These are phyloP conservation scores for Pseudonitzschia delicatissima DNA, from an alignment of 108 stramenopile species.

Conservation along the genomic window DNA sequence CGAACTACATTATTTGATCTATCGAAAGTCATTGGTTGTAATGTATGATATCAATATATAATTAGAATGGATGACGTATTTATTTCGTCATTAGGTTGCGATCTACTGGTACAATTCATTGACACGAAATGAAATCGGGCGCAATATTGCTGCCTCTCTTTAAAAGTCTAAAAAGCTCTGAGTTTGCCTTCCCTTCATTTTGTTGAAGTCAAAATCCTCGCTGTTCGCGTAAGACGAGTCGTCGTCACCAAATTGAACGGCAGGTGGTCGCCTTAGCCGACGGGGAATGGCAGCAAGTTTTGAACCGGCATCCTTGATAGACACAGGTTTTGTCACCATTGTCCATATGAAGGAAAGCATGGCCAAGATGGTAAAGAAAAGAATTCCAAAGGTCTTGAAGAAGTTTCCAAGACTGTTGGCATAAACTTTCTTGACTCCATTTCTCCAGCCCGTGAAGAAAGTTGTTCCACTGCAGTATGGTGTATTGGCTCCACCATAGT, in stretches of 20 bases:
- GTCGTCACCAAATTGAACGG: no score
- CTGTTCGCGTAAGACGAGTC: not conserved
- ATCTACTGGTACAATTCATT: constrained; percentile 6
- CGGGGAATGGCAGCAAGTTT: no score
- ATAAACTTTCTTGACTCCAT: constrained; percentile 17
- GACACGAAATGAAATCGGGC: not conserved
- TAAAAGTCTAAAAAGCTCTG: constrained; percentile 31
- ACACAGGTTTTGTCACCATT: constrained; percentile 17
- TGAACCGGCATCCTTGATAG: constrained; percentile 11
- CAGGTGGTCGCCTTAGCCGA: no score
- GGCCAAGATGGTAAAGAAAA: constrained; percentile 19
- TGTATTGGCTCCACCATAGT: constrained; percentile 61
- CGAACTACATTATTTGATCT: no score
- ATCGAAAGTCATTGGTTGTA: no score
- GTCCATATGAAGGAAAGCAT: constrained; percentile 27
- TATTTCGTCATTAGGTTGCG: not conserved
- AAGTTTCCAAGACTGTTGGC: constrained; percentile 30
- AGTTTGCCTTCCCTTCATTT: constrained; percentile 16
- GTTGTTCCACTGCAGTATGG: constrained; percentile 34
- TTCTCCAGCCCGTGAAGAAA: constrained; percentile 35
- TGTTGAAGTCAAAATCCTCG: constrained; percentile 31
- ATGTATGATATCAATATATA: not conserved
- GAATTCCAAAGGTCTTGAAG: constrained; percentile 43
- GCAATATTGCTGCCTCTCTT: not conserved
- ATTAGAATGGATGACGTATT: not conserved